phyloP scores from a whole-genome alignment of 306 rosid genomes.

The Dicorynia guianensis region DNA sequence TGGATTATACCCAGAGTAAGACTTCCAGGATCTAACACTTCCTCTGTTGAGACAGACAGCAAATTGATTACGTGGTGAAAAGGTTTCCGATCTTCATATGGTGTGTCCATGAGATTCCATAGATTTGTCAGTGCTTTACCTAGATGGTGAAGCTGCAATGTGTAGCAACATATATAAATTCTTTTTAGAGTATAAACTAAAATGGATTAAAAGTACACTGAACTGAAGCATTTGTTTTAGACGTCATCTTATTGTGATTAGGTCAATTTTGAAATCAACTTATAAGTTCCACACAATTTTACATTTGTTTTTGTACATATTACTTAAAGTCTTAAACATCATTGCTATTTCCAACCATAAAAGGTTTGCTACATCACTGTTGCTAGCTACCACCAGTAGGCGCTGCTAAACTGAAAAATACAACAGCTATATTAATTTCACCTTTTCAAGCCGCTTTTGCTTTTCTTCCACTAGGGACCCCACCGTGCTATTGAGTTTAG shows the following conservation, averaged over 20 bases:
- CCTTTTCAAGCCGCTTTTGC: constrained; percentile 86
- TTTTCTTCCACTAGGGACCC: constrained; percentile 86
- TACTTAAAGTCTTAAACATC: constrained; percentile 5
- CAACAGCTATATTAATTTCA: constrained; percentile 32
- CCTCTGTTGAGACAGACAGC: constrained; percentile 62
- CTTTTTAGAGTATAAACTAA: constrained; percentile 5
- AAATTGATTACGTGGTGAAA: constrained; percentile 76
- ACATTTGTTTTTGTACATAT: not conserved
- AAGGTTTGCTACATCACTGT: constrained; percentile 4
- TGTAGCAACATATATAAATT: constrained; percentile 21
- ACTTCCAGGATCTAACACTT: constrained; percentile 84
- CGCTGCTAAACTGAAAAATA: constrained; percentile 13
- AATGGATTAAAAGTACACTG: constrained; percentile 28
- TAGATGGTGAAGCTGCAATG: constrained; percentile 82
- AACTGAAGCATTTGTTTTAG: constrained; percentile 16
- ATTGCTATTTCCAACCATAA: not conserved
- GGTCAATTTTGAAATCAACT: not conserved
- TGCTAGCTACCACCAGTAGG: not conserved
- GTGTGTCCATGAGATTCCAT: constrained; percentile 94
- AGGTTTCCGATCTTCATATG: constrained; percentile 62
- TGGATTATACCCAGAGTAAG: constrained; percentile 72
- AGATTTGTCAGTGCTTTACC: constrained; percentile 82
- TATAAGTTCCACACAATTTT: not conserved
- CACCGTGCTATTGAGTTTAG: constrained; percentile 73
- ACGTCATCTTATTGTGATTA: too few relatives aligned